Conservation (phyloP, 257 asterid genomes). For the Capsicum pubescens region DNA sequence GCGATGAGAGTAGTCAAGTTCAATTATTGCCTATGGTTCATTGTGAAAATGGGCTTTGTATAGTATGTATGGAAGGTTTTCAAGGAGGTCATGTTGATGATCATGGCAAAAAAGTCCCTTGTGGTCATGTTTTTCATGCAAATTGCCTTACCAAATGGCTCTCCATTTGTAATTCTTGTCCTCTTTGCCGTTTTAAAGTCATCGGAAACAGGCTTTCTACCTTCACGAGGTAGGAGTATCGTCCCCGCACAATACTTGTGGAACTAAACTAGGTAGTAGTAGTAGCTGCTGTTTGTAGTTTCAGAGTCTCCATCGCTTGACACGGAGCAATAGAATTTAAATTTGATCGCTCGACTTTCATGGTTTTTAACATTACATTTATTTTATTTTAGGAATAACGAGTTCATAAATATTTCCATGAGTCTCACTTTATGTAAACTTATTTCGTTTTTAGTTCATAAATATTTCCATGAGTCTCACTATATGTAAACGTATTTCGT, state of each 20-base stretch:
- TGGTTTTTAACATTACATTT: not conserved
- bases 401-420: not conserved
- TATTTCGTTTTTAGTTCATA: no score
- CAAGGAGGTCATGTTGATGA: not conserved
- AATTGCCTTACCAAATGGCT: constrained; percentile 27
- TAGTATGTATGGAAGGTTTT: constrained; percentile 26
- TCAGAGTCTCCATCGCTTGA: not conserved
- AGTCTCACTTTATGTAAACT: not conserved
- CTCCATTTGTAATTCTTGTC: not conserved
- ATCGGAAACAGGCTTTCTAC: no score
- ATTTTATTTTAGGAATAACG: not conserved
- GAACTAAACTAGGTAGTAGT: no score
- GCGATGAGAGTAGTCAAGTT: not conserved
- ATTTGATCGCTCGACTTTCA: not conserved
- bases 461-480: no score
- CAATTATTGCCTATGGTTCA: constrained; percentile 25
- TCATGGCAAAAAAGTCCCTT: not conserved
- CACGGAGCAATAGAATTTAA: rapidly evolving
- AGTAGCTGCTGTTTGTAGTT: no score
- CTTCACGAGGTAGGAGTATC: no score
- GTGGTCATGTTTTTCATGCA: constrained; percentile 31
- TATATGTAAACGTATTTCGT: no score
- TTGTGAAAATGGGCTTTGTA: not conserved
- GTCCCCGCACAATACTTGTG: no score
- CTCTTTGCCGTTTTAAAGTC: constrained; percentile 1